These are phyloP conservation scores for Pilaira anomala DNA, from an alignment of 192 early-diverging fungal species.

Conservation along the genomic window DNA sequence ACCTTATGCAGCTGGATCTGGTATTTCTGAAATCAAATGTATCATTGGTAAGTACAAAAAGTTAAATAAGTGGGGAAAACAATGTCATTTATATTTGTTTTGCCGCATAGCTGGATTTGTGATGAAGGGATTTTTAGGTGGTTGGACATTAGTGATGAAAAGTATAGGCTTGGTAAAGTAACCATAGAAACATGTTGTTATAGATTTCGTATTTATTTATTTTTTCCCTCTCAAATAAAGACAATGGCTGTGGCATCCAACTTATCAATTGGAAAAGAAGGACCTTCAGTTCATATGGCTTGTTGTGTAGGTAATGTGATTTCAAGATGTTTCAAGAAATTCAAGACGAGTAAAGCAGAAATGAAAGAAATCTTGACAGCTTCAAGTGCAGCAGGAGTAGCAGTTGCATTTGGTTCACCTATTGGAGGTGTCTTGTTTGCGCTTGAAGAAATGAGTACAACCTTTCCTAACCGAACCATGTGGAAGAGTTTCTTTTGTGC, in stretches of 20 bases:
- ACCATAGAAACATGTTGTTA: not conserved
- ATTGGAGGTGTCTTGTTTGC: conserved; percentile 81
- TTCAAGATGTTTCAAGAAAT: conserved; percentile 73
- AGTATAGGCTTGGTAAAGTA: conserved; percentile 77
- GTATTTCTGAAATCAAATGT: conserved; percentile 88
- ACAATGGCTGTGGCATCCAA: conserved; percentile 84
- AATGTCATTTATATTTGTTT: not conserved
- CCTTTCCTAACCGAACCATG: conserved; percentile 93
- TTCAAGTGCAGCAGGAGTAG: conserved; percentile 93
- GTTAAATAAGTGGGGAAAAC: not conserved
- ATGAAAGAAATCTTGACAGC: conserved; percentile 81
- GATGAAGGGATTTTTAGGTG: conserved; percentile 91
- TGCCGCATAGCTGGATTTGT: conserved; percentile 71
- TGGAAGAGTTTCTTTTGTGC: conserved; percentile 98
- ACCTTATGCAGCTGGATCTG: conserved; percentile 93
- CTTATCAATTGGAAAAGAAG: conserved; percentile 92
- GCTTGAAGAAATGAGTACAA: conserved; percentile 86
- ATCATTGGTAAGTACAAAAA: conserved; percentile 63
- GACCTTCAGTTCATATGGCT: conserved; percentile 93
- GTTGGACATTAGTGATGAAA: conserved; percentile 89
- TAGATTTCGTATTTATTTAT: not conserved
- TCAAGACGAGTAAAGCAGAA: conserved; percentile 80
- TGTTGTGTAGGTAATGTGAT: conserved; percentile 91
- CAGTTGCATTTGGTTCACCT: conserved; percentile 95
- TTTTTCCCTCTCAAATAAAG: conserved; percentile 23